Conservation (phyloP, 768 basidiomycete species). For the Glaciozyma antarctica region DNA sequence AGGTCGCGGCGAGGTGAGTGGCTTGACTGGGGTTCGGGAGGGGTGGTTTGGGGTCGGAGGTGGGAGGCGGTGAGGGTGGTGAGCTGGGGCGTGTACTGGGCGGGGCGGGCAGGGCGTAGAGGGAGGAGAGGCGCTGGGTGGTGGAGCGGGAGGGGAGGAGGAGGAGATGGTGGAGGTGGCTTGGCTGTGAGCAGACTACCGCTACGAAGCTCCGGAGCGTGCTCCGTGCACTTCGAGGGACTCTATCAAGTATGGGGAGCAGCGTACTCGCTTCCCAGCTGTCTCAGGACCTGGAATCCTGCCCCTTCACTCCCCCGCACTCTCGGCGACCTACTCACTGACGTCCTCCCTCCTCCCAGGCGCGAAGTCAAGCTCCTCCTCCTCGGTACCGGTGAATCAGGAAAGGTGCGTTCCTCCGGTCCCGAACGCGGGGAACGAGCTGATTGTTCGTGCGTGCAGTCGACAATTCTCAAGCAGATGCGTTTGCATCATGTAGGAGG, state of each 20-base stretch:
- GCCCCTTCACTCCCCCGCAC: too few relatives aligned
- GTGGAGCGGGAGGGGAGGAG: too few relatives aligned
- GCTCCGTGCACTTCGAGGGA: too few relatives aligned
- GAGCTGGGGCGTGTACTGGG: too few relatives aligned
- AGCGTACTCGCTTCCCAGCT: too few relatives aligned
- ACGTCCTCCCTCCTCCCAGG: conserved; percentile 6
- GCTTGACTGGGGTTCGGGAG: rapidly evolving
- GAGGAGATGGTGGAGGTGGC: too few relatives aligned
- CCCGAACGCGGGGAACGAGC: background rate
- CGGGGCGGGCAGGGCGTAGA: too few relatives aligned
- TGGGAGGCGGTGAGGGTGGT: background rate
- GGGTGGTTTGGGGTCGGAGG: background rate
- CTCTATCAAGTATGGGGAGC: too few relatives aligned
- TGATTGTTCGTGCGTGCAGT: conserved; percentile 43
- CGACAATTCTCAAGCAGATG: conserved; percentile 94
- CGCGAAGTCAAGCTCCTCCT: conserved; percentile 30
- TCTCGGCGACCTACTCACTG: background rate
- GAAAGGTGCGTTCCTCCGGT: conserved; percentile 19
- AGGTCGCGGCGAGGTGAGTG: conserved; percentile 13
- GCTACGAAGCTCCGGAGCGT: too few relatives aligned
- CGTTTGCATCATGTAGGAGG: conserved; percentile 74
- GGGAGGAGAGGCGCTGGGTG: too few relatives aligned
- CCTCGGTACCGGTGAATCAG: conserved; percentile 34
- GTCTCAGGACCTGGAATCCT: too few relatives aligned
- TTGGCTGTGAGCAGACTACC: too few relatives aligned